Conservation (phyloP, 805 yeast genomes). For the Teunomyces panamensis region DNA sequence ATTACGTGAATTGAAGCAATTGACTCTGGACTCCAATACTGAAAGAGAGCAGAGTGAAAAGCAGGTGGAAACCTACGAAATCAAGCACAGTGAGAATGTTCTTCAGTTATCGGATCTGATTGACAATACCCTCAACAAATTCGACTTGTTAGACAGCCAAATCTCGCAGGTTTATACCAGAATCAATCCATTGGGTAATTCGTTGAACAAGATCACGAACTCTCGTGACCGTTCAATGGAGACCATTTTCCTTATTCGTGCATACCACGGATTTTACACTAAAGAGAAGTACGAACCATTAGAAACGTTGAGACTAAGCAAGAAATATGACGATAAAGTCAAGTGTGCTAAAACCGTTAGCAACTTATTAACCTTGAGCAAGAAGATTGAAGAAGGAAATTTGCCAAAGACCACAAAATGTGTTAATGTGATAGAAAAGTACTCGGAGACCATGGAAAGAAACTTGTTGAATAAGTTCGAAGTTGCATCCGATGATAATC, state of each 20-base stretch:
- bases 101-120: slow-evolving; percentile 51
- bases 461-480: slow-evolving; percentile 68
- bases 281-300: slow-evolving; percentile 54
- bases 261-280: slow-evolving; percentile 75
- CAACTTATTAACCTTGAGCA: slow-evolving; percentile 61
- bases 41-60: slow-evolving; percentile 51
- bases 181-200: slow-evolving; percentile 68
- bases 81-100: slow-evolving; percentile 66
- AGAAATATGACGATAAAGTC: slow-evolving; percentile 47
- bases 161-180: slow-evolving; percentile 56
- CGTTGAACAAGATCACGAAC: slow-evolving; percentile 62
- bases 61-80: slow-evolving; percentile 59
- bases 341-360: slow-evolving; percentile 69
- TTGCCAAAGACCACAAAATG: slow-evolving; percentile 43
- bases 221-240: slow-evolving; percentile 71
- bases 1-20: slow-evolving; percentile 61
- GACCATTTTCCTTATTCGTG: slow-evolving; percentile 68
- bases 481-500: slow-evolving; percentile 66
- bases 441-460: slow-evolving; percentile 74
- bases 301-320: slow-evolving; percentile 52
- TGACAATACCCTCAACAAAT: slow-evolving; percentile 43
- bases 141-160: slow-evolving; percentile 48
- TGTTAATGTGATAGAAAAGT: slow-evolving; percentile 54
- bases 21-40: slow-evolving; percentile 54
- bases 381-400: slow-evolving; percentile 57